Evolutionary conservation across 208 protist species (phyloP).

Genomic region (Naegleria lovaniensis): DNA sequence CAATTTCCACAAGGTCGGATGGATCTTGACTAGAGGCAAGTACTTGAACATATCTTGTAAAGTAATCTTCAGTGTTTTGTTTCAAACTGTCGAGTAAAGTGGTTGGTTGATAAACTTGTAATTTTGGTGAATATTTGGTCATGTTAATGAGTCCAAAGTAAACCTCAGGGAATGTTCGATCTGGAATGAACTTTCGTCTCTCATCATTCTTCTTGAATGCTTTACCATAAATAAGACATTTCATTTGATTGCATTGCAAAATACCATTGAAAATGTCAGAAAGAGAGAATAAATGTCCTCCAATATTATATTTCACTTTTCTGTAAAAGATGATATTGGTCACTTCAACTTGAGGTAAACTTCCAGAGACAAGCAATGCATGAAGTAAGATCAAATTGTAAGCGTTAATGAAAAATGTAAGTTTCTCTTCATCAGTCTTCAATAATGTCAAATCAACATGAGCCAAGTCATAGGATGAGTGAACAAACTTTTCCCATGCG

Average conservation of each 20-base stretch:
- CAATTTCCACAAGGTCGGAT: neutral
- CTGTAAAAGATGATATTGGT: constrained; percentile 1
- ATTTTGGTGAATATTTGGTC: neutral
- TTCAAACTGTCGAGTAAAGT: neutral
- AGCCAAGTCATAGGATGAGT: neutral
- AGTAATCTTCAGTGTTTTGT: neutral
- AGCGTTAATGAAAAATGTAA: neutral
- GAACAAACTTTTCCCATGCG: neutral
- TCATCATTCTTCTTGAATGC: constrained; percentile 5
- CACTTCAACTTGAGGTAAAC: neutral
- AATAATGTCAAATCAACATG: neutral
- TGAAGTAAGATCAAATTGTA: neutral
- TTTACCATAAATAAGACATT: neutral
- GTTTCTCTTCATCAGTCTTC: neutral
- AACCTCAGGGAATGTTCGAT: neutral
- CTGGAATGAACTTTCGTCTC: neutral
- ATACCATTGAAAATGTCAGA: neutral
- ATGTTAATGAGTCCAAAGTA: neutral
- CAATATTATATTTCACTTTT: neutral
- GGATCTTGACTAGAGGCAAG: neutral
- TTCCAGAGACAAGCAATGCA: neutral
- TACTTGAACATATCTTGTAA: neutral
- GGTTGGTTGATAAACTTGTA: neutral
- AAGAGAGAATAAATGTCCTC: neutral
- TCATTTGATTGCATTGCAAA: neutral